phyloP scores from a whole-genome alignment of 495 filamentous ascomycete genomes.

The Bryoglossum gracile region DNA sequence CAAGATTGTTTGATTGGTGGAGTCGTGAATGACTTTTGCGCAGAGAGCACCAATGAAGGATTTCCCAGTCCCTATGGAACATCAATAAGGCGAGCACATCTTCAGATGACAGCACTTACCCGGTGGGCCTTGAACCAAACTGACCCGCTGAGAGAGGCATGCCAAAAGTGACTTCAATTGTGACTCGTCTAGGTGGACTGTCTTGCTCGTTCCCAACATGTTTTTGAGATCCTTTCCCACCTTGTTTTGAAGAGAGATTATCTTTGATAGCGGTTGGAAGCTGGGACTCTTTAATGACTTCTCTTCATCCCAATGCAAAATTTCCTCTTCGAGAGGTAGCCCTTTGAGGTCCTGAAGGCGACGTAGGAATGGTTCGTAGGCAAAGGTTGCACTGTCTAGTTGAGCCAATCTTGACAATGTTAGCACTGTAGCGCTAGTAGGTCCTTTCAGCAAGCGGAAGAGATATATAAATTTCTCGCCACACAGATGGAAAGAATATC shows the following conservation, averaged over 20 bases:
- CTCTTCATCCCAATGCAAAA: slow-evolving; percentile 34
- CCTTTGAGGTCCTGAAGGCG: slow-evolving; percentile 50
- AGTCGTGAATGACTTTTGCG: slow-evolving; percentile 49
- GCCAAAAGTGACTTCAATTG: slow-evolving; percentile 51
- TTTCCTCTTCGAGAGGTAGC: slow-evolving; percentile 43
- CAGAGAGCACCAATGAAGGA: slow-evolving; percentile 68
- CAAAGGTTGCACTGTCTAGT: no score
- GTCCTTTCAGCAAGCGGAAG: no score
- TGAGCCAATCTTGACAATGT: no score
- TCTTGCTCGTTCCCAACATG: slow-evolving; percentile 26
- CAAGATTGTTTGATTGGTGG: slow-evolving; percentile 47
- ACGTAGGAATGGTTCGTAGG: slow-evolving; percentile 62
- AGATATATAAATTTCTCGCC: no score
- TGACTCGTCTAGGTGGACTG: slow-evolving; percentile 38
- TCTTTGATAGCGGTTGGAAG: slow-evolving; percentile 13
- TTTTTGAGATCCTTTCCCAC: slow-evolving; percentile 24
- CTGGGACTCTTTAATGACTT: slow-evolving; percentile 18
- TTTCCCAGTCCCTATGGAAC: slow-evolving; percentile 63
- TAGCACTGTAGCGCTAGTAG: no score
- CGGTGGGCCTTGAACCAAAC: slow-evolving; percentile 70
- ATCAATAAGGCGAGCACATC: neutral
- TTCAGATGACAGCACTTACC: slow-evolving; percentile 36
- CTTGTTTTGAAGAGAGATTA: neutral
- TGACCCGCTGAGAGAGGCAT: slow-evolving; percentile 48
- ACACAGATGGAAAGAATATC: no score